A percentile compares a stretch with the other conserved stretches of the same genome.
Conservation (phyloP, 768 basidiomycete species). For the Kwoniella heveanensis region DNA sequence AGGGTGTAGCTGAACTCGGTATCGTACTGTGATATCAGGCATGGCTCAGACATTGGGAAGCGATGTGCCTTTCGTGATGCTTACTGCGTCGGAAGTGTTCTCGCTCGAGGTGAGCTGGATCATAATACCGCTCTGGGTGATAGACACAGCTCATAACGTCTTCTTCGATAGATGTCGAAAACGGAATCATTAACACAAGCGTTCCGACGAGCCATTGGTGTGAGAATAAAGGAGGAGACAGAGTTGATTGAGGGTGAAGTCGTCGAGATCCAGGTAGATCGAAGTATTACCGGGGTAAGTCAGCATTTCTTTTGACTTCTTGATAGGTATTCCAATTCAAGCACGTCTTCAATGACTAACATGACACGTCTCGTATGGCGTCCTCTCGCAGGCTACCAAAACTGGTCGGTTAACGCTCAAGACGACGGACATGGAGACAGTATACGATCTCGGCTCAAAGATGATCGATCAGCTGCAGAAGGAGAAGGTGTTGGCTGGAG, state of each 20-base stretch:
- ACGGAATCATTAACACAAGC: slow-evolving; percentile 97
- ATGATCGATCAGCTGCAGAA: slow-evolving; percentile 98
- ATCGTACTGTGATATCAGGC: slow-evolving; percentile 59
- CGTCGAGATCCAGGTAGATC: slow-evolving; percentile 97
- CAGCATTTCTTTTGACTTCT: slow-evolving; percentile 8
- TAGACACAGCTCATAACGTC: neutral
- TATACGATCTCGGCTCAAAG: slow-evolving; percentile 97
- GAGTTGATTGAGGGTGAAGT: slow-evolving; percentile 98
- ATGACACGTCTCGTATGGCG: too few relatives aligned
- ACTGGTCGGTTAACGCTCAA: slow-evolving; percentile 97
- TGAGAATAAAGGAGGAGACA: slow-evolving; percentile 94
- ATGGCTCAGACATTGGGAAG: slow-evolving; percentile 94
- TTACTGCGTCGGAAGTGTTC: slow-evolving; percentile 96
- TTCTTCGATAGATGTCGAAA: slow-evolving; percentile 75
- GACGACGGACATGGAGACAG: slow-evolving; percentile 99
- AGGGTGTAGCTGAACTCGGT: neutral
- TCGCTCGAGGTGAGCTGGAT: slow-evolving; percentile 68
- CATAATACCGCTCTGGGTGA: too few relatives aligned
- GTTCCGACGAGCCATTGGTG: slow-evolving; percentile 92
- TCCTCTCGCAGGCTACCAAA: slow-evolving; percentile 84
- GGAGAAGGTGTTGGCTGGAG: slow-evolving; percentile 90
- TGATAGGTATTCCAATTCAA: neutral
- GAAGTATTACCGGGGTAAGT: slow-evolving; percentile 88
- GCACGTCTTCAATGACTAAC: neutral
- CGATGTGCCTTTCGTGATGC: slow-evolving; percentile 97